These are phyloP conservation scores for Neonectria punicea DNA, from an alignment of 2,329 filamentous ascomycete species.

Conservation along the genomic window DNA sequence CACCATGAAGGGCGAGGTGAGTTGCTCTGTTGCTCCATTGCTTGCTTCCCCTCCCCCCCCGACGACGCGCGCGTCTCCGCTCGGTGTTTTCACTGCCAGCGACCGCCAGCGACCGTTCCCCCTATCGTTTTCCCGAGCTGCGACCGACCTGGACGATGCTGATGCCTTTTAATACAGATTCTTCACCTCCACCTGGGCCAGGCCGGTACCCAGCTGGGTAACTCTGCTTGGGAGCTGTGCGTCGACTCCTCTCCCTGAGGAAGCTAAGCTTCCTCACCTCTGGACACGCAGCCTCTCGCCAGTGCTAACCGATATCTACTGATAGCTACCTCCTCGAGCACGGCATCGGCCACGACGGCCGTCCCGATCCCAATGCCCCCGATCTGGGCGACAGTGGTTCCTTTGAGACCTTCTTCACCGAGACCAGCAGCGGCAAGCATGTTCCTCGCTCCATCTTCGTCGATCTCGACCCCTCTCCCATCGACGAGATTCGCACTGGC, in stretches of 20 bases:
- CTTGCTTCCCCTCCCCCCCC: background rate
- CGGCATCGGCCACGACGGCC: conserved; percentile 73
- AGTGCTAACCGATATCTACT: conserved; percentile 38
- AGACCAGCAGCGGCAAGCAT: conserved; percentile 77
- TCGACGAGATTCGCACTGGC: conserved; percentile 79
- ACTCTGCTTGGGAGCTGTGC: conserved; percentile 81
- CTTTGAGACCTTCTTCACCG: conserved; percentile 79
- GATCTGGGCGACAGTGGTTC: conserved; percentile 71
- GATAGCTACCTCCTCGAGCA: conserved; percentile 77
- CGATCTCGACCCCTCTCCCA: conserved; percentile 77
- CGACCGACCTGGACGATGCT: conserved; percentile 29
- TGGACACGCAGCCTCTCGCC: background rate
- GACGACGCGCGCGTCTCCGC: conserved; percentile 33
- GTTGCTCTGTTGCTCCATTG: conserved; percentile 37
- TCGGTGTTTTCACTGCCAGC: conserved; percentile 27
- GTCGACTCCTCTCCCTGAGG: conserved; percentile 49
- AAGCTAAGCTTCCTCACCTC: conserved; percentile 5
- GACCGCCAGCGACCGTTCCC: background rate
- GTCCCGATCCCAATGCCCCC: conserved; percentile 69
- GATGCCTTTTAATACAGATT: conserved; percentile 56
- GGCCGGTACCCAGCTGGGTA: conserved; percentile 79
- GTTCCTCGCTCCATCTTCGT: conserved; percentile 78
- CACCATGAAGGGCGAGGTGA: conserved; percentile 69
- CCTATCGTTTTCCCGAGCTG: conserved; percentile 23
- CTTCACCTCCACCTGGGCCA: conserved; percentile 73